Percentiles rank a stretch among this genome's conserved stretches.
phyloP scores from a whole-genome alignment of 78 protist species.

The Tieghemostelium lacteum region DNA sequence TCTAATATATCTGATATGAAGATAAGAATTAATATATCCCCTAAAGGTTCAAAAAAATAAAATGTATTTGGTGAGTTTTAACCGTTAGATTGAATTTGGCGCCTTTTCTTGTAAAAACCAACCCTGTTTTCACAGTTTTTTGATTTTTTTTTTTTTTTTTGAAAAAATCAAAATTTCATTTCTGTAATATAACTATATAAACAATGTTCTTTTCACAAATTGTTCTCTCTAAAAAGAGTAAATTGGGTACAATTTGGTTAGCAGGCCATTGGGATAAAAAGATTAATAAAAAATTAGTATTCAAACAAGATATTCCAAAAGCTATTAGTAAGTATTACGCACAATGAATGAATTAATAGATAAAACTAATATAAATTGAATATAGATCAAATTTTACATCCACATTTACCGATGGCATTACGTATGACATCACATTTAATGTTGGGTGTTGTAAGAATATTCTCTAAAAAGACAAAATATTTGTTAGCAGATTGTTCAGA shows the following conservation, averaged over 20 bases:
- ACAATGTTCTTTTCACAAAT: constrained; percentile 88
- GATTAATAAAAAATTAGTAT: constrained; percentile 72
- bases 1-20: too few relatives aligned
- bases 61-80: too few relatives aligned
- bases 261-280: constrained; percentile 92
- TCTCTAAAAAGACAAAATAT: constrained; percentile 77
- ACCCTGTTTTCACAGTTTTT: too few relatives aligned
- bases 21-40: too few relatives aligned
- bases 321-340: constrained; percentile 55
- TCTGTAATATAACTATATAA: background rate
- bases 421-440: constrained; percentile 93
- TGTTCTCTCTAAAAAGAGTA: constrained; percentile 88
- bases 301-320: constrained; percentile 71
- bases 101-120: too few relatives aligned
- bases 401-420: constrained; percentile 88
- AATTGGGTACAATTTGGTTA: constrained; percentile 91
- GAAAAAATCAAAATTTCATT: too few relatives aligned
- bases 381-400: constrained; percentile 76
- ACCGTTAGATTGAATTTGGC: too few relatives aligned
- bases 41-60: too few relatives aligned
- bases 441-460: constrained; percentile 93
- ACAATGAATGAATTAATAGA: background rate
- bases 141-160: too few relatives aligned
- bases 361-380: background rate
- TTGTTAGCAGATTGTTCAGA: constrained; percentile 84